Conservation (phyloP, 2,329 filamentous ascomycete species). For the Chrysoporthe cubensis region DNA sequence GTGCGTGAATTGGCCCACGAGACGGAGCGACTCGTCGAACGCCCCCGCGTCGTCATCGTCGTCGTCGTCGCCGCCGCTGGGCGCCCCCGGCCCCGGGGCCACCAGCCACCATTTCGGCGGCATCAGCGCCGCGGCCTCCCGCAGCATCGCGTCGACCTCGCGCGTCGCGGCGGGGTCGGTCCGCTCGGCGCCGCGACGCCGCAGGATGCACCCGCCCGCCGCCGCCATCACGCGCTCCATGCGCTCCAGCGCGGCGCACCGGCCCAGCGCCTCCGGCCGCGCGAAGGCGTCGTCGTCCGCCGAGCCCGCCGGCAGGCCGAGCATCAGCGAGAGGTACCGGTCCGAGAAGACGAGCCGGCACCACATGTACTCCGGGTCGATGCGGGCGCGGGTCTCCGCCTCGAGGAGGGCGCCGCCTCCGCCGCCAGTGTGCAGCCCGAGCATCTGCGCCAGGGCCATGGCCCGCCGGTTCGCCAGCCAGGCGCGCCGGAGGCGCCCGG, state of each 20-base stretch:
- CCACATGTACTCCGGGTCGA: slow-evolving; percentile 47
- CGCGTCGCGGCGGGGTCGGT: slow-evolving; percentile 36
- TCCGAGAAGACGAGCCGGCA: slow-evolving; percentile 50
- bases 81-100: slow-evolving; percentile 32
- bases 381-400: slow-evolving; percentile 32
- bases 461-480: slow-evolving; percentile 52
- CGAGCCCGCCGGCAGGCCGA: slow-evolving; percentile 49
- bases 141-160: slow-evolving; percentile 44
- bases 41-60: slow-evolving; percentile 19
- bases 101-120: slow-evolving; percentile 48
- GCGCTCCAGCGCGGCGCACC: slow-evolving; percentile 37
- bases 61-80: no score
- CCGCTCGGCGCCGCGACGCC: slow-evolving; percentile 39
- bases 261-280: slow-evolving; percentile 35
- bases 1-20: slow-evolving; percentile 48
- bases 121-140: slow-evolving; percentile 42
- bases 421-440: slow-evolving; percentile 26
- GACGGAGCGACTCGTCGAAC: slow-evolving; percentile 40
- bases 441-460: slow-evolving; percentile 37
- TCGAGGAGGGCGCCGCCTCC: slow-evolving; percentile 34
- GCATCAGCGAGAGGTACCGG: slow-evolving; percentile 51
- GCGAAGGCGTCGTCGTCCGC: slow-evolving; percentile 37
- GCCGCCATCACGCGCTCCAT: slow-evolving; percentile 43
- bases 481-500: slow-evolving; percentile 49
- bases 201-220: slow-evolving; percentile 43